These are phyloP conservation scores for Pseudohyphozyma bogoriensis DNA, from an alignment of 768 basidiomycete species.

Conservation along the genomic window DNA sequence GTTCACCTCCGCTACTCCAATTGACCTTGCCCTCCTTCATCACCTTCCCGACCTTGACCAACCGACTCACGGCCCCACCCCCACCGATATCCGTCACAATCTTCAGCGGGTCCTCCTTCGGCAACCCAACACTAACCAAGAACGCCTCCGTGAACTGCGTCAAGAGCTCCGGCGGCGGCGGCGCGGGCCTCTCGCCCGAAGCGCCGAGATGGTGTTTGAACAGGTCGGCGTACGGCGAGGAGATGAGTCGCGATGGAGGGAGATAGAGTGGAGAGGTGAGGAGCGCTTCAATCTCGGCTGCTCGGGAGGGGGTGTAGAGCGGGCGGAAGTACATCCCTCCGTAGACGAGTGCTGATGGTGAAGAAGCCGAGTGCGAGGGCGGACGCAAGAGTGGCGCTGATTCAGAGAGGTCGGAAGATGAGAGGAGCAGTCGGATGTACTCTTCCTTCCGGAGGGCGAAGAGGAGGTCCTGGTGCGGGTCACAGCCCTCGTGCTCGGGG, in stretches of 20 bases:
- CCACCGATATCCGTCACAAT: slow-evolving; percentile 90
- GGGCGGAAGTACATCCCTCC: slow-evolving; percentile 55
- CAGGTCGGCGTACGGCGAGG: slow-evolving; percentile 65
- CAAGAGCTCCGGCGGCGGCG: slow-evolving; percentile 37
- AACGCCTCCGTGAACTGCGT: slow-evolving; percentile 90
- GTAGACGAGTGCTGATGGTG: slow-evolving; percentile 54
- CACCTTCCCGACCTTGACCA: slow-evolving; percentile 87
- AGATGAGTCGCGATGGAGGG: slow-evolving; percentile 54
- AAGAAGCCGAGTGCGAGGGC: not conserved
- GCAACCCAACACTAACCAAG: slow-evolving; percentile 76
- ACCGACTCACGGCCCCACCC: slow-evolving; percentile 76
- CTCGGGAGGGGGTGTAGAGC: slow-evolving; percentile 52
- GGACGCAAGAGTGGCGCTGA: slow-evolving; percentile 2
- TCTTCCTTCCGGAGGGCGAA: slow-evolving; percentile 85
- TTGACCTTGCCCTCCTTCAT: slow-evolving; percentile 88
- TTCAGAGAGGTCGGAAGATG: slow-evolving; percentile 2
- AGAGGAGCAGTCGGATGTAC: slow-evolving; percentile 62
- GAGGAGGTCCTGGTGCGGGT: slow-evolving; percentile 54
- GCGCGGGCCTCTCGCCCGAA: not conserved
- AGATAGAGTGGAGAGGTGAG: slow-evolving; percentile 61
- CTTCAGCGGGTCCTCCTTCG: slow-evolving; percentile 72
- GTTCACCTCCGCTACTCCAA: slow-evolving; percentile 78
- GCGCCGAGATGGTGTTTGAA: not conserved
- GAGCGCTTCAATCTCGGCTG: slow-evolving; percentile 57
- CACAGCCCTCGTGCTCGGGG: not conserved